Evolutionary conservation across 169 alveolate genomes (phyloP).

Genomic region (Prorocentrum cordatum): DNA sequence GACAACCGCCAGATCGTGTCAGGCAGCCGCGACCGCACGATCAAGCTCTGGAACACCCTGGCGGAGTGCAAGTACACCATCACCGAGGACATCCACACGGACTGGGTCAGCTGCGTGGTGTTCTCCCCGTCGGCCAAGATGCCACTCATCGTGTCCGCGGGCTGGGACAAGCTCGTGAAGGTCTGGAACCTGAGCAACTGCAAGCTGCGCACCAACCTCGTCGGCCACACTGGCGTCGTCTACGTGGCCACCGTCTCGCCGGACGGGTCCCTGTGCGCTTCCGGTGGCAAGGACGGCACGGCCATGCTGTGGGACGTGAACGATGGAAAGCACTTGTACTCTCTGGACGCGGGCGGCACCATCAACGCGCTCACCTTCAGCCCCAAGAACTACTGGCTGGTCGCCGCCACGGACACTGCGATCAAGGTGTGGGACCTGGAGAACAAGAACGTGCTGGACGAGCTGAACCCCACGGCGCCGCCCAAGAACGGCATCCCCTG

Average conservation of each 20-base stretch:
- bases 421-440: conserved; percentile 90
- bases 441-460: conserved; percentile 87
- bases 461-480: conserved; percentile 83
- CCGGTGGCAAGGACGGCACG: conserved; percentile 98
- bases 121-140: conserved; percentile 92
- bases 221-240: conserved; percentile 90
- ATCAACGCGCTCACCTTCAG: conserved; percentile 91
- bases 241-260: conserved; percentile 92
- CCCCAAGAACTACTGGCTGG: conserved; percentile 92
- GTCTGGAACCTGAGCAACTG: conserved; percentile 90
- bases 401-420: conserved; percentile 91
- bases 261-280: conserved; percentile 94
- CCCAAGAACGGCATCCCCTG: conserved; percentile 88
- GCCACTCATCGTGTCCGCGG: conserved; percentile 93
- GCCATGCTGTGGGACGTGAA: conserved; percentile 92
- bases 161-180: conserved; percentile 96
- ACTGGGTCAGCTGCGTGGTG: conserved; percentile 95
- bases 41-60: conserved; percentile 95
- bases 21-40: conserved; percentile 95
- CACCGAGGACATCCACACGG: conserved; percentile 89
- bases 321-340: conserved; percentile 90
- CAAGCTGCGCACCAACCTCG: conserved; percentile 88
- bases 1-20: conserved; percentile 97
- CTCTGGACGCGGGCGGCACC: conserved; percentile 87
- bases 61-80: conserved; percentile 95